These are phyloP conservation scores for Oenanthe sinensis DNA, from an alignment of 129 eudicot species.

Conservation along the genomic window DNA sequence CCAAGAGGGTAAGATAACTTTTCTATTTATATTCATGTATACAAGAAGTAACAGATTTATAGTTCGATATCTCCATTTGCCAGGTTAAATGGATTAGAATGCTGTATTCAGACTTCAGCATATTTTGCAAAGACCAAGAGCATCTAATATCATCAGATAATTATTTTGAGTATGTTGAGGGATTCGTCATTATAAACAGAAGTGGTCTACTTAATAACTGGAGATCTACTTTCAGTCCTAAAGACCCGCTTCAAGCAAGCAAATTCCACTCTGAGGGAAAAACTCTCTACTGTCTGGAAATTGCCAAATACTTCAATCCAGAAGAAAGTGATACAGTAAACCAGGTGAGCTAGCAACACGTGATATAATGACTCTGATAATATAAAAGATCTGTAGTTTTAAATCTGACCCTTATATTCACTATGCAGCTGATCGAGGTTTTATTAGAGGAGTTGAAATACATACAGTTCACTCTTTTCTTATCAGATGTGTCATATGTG, in stretches of 20 bases:
- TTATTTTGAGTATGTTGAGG: slow-evolving; percentile 84
- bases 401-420: not conserved
- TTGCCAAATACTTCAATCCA: slow-evolving; percentile 69
- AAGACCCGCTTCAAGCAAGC: slow-evolving; percentile 59
- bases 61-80: slow-evolving; percentile 7
- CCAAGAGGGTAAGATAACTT: slow-evolving; percentile 40
- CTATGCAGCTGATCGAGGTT: slow-evolving; percentile 50
- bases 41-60: not conserved
- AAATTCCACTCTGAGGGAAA: slow-evolving; percentile 69
- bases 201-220: slow-evolving; percentile 80
- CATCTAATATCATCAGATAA: slow-evolving; percentile 48
- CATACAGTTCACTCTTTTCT: slow-evolving; percentile 58
- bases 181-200: slow-evolving; percentile 76
- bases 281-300: slow-evolving; percentile 67
- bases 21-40: not conserved
- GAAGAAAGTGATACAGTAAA: slow-evolving; percentile 33
- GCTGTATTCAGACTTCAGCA: slow-evolving; percentile 61
- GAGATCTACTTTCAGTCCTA: slow-evolving; percentile 77
- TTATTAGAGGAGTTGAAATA: slow-evolving; percentile 53
- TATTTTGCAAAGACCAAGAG: slow-evolving; percentile 79
- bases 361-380: slow-evolving; percentile 4
- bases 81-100: slow-evolving; percentile 97
- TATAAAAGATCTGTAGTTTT: not conserved
- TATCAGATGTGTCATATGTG: slow-evolving; percentile 69
- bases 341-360: slow-evolving; percentile 43